Conservation (phyloP, 768 basidiomycete genomes). For the Lentinula aciculospora region DNA sequence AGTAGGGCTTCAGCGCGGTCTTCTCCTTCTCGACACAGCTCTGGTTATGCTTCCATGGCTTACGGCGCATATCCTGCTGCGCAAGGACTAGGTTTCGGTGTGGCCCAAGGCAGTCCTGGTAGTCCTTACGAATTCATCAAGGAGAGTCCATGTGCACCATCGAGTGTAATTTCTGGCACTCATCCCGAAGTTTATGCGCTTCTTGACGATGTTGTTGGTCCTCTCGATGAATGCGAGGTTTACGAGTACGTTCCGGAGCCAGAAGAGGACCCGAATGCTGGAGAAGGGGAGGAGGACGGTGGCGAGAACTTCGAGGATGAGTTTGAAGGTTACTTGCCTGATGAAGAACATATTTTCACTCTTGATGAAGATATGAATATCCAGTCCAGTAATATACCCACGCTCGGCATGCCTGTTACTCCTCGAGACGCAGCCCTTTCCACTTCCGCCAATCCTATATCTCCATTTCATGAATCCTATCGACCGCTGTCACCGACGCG, state of each 20-base stretch:
- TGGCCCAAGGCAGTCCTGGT: background rate
- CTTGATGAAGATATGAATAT: slow-evolving; percentile 56
- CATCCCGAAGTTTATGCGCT: slow-evolving; percentile 86
- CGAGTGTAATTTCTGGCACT: slow-evolving; percentile 72
- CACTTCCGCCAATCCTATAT: slow-evolving; percentile 28
- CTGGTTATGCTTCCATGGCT: background rate
- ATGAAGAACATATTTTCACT: slow-evolving; percentile 68
- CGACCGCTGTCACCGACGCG: background rate
- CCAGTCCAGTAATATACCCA: slow-evolving; percentile 21
- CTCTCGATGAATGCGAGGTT: slow-evolving; percentile 85
- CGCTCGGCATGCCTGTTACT: slow-evolving; percentile 17
- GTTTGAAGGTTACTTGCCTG: slow-evolving; percentile 54
- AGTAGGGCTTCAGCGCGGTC: slow-evolving; percentile 33
- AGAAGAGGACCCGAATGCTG: slow-evolving; percentile 91
- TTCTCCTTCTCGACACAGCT: slow-evolving; percentile 38
- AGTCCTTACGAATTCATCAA: slow-evolving; percentile 49
- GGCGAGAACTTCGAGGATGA: slow-evolving; percentile 64
- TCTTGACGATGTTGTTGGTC: slow-evolving; percentile 83
- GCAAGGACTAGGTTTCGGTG: background rate
- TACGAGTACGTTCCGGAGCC: slow-evolving; percentile 92
- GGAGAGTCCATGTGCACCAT: slow-evolving; percentile 62
- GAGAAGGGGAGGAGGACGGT: slow-evolving; percentile 74
- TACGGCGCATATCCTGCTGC: slow-evolving; percentile 6
- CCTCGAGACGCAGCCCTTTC: slow-evolving; percentile 29
- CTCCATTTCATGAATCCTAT: slow-evolving; percentile 21